Base-by-base conservation (phyloP, 768 basidiomycete genomes). In the Suillus subalutaceus region DNA sequence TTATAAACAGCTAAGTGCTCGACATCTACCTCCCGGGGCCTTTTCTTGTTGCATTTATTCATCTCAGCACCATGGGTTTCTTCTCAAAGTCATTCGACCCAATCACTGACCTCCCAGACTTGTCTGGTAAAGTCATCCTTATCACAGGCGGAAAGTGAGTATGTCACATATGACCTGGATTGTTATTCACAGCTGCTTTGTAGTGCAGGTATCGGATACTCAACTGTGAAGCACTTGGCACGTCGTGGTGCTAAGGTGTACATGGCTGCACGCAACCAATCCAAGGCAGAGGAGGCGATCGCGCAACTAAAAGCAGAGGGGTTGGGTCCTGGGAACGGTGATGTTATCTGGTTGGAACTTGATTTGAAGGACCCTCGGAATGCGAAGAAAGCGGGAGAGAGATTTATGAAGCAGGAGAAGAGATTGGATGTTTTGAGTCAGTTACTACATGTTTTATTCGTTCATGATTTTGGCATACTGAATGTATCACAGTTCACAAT, bases 241-340 rank as follows among this genome's bases (percentile, higher is more conserved):
- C 78, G 79, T 8, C 79, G 75, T 9, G 86, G 88, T 18, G 87
- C 87, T 6, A 88, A 85, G 69, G 85, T 89, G 7, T 88, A 88
- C 68, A 80, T 90, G 67, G 85, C 81, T 0, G 83, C 85, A 8
- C 81, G 88, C 20, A 81, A 78, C 67, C 82, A 84, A 67, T 69
- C 69, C 18, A 80, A 77, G 57, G 87, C 84, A 9, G 78, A 73
- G 26, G 82, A 72, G 8, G 87, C 87, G 2, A 83, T 88, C n/a
- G 77, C 75, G 32, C 72, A 77, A 38, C 74, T 90, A 46, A 73
- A 82, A 44, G 66, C 66, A 4, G 84, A 84, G 50, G 86, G 84
- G 0, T 68, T 85, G 1, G 79, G 69, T 6, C 77, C 80, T 0
- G 82, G 81, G 0, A 79, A 81, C 63, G 86, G 86, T 13, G 73